phyloP scores from a whole-genome alignment of 2,329 filamentous ascomycete genomes.

The Nothopassalora personata region DNA sequence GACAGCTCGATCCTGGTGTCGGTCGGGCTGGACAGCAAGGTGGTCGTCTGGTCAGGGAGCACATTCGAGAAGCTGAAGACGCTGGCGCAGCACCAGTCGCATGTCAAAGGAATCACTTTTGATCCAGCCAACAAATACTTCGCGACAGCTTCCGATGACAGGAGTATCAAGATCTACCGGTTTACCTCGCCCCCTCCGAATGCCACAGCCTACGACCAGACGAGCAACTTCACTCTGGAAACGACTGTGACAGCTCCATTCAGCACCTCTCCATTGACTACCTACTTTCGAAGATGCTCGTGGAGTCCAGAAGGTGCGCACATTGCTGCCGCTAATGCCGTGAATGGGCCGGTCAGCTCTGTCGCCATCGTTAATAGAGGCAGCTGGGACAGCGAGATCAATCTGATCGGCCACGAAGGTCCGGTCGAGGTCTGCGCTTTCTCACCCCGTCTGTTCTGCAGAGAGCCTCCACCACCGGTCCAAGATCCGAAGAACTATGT shows the following conservation, averaged over 20 bases:
- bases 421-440: slow-evolving; percentile 97
- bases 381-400: slow-evolving; percentile 93
- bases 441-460: slow-evolving; percentile 81
- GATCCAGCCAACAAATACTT: slow-evolving; percentile 99
- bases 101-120: slow-evolving; percentile 98
- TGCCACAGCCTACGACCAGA: slow-evolving; percentile 87
- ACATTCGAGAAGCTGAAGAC: slow-evolving; percentile 98
- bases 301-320: slow-evolving; percentile 98
- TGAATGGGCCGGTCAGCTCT: slow-evolving; percentile 94
- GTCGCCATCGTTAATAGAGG: slow-evolving; percentile 92
- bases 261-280: slow-evolving; percentile 84
- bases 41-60: slow-evolving; percentile 96
- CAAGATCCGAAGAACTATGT: slow-evolving; percentile 43
- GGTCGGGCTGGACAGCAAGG: slow-evolving; percentile 93
- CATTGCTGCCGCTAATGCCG: slow-evolving; percentile 92
- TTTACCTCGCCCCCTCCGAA: slow-evolving; percentile 89
- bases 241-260: slow-evolving; percentile 87
- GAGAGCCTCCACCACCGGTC: slow-evolving; percentile 55
- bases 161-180: slow-evolving; percentile 92
- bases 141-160: slow-evolving; percentile 93
- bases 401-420: slow-evolving; percentile 92
- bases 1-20: slow-evolving; percentile 95
- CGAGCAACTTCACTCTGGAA: slow-evolving; percentile 93
- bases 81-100: slow-evolving; percentile 85
- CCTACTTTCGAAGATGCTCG: slow-evolving; percentile 92